These are phyloP conservation scores for Auricularia heimuer DNA, from an alignment of 768 basidiomycete genomes.

Conservation along the genomic window DNA sequence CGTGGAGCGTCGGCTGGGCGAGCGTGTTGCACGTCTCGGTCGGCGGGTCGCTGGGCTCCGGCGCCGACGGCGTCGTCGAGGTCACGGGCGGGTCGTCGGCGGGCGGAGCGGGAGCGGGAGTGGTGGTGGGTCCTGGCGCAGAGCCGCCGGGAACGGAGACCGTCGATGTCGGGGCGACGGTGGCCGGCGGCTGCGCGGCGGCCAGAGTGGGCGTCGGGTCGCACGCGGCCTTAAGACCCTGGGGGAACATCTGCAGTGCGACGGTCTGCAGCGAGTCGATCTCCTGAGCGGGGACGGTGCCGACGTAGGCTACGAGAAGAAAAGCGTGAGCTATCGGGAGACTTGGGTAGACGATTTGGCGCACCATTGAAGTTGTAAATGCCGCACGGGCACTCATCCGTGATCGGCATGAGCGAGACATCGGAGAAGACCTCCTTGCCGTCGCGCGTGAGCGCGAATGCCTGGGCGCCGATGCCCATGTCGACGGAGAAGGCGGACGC, in stretches of 20 bases:
- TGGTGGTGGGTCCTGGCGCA: not conserved
- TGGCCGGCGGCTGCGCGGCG: not conserved
- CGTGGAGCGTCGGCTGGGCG: not conserved
- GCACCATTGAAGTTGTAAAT: constrained; percentile 22
- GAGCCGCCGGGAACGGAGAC: not conserved
- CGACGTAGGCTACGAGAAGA: not conserved
- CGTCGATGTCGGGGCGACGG: not conserved
- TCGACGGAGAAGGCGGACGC: constrained; percentile 18
- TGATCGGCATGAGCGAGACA: constrained; percentile 15
- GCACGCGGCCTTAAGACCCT: constrained; percentile 3
- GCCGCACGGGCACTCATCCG: constrained; percentile 16
- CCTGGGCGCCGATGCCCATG: constrained; percentile 20
- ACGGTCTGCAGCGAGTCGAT: not conserved
- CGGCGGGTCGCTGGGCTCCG: not conserved
- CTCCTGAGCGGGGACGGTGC: not conserved
- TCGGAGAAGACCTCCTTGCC: constrained; percentile 15
- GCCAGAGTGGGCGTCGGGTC: not conserved
- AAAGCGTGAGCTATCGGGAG: not conserved
- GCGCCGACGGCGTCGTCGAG: not conserved
- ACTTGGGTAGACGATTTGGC: not conserved
- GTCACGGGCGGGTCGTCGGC: not conserved
- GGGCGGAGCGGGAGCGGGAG: not conserved
- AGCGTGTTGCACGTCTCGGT: not conserved
- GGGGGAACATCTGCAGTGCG: not conserved
- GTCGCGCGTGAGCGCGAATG: constrained; percentile 15